Evolutionary conservation across 2,329 filamentous ascomycete species (phyloP), one percentile per base, ranked within the genome.

Genomic region (Tolypocladium tropicale): DNA sequence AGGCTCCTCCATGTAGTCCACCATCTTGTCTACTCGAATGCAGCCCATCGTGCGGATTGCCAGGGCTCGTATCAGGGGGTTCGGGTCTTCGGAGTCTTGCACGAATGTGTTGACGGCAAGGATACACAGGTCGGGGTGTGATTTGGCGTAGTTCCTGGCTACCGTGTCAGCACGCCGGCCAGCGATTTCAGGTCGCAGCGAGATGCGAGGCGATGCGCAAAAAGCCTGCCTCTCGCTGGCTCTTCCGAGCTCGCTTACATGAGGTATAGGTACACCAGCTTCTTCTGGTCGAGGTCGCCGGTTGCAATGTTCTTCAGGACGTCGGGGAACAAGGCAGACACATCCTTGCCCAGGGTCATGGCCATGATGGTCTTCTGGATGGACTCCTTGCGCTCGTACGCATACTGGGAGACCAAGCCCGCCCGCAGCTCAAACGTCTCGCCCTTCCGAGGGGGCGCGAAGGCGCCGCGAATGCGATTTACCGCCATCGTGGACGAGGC

Each of bases 351-450:
- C 65, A 99, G 74, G 1, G 94, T 99, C 94, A 99, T 99, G 70
- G 94, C 92, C 92, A 97, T 97, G 76, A 99, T 99, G 62, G 94
- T 99, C 81, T 96, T 97, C 72, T 99, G 94, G 65, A 99, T 99
- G 28, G 94, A 89, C 78, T 99, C 94, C 75, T 99, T 99, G 68
- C 91, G 87, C 82, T 99, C 94, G 76, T 95, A 96, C 58, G 94
- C 94, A 87, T 97, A 99, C 77, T 99, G 94, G 61, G 94, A 99
- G 61, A 95, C 94, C 71, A 99, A 79, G 41, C 94, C 94, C 61
- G 93, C 90, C 72, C 94, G 88, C 74, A 99, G 78, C 79, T 99
- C 94, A 71, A 96, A 97, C 18, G 94, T 99, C 77, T 99, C 94
- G 72, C 94, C 94, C 78, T 99, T 99, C 68, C 88, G 85, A 65